Evolutionary conservation across 495 filamentous ascomycete genomes (phyloP).

Genomic region (Tuber microsphaerosporum): DNA sequence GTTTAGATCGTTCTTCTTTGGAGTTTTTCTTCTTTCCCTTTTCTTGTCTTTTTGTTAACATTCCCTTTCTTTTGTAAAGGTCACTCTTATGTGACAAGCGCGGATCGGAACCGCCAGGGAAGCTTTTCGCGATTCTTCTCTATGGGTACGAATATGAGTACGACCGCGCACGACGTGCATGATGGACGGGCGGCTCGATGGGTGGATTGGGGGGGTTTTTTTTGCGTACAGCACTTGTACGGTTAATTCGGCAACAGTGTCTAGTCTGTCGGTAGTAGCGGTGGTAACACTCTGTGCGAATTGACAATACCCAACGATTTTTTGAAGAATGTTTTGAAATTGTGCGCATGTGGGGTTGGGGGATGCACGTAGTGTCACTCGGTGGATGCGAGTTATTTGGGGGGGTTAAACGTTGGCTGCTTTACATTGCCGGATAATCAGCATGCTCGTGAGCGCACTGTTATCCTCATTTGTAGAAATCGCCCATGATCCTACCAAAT

Average conservation of each 20-base stretch:
- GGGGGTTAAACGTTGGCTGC: background rate
- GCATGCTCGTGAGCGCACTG: background rate
- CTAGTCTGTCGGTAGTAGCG: background rate
- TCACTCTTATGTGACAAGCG: background rate
- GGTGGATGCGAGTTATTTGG: background rate
- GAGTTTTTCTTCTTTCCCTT: constrained; percentile 5
- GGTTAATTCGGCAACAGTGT: background rate
- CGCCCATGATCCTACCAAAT: background rate
- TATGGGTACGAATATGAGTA: background rate
- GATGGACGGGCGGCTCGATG: background rate
- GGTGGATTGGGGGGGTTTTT: constrained; percentile 15
- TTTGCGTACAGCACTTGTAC: constrained; percentile 2
- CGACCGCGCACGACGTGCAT: constrained; percentile 1
- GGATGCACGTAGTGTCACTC: constrained; percentile 4
- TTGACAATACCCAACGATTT: background rate
- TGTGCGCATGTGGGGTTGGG: background rate
- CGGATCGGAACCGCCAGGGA: background rate
- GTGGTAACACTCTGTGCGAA: background rate
- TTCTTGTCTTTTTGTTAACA: background rate
- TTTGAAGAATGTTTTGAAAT: background rate
- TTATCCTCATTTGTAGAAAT: background rate
- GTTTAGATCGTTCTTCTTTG: background rate
- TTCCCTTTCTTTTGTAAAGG: constrained; percentile 12
- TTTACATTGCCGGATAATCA: background rate
- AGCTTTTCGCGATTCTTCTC: background rate